phyloP scores from a whole-genome alignment of 2,329 filamentous ascomycete species.

The Beauveria australis region DNA sequence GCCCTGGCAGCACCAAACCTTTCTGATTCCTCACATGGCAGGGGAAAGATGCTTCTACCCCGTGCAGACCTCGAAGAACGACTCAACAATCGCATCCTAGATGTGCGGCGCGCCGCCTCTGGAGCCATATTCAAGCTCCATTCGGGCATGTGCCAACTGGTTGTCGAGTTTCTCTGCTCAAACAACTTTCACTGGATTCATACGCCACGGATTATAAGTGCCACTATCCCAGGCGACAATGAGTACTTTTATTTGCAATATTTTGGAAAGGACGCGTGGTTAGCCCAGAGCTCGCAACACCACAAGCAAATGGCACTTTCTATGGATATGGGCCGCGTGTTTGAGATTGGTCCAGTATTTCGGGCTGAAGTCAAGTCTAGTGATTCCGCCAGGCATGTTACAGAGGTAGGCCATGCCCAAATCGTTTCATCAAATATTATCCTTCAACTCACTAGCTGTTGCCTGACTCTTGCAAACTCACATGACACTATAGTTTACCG shows the following conservation, averaged over 20 bases:
- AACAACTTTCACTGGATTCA: background rate
- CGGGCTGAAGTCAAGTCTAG: background rate
- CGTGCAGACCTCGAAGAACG: background rate
- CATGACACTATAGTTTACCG: background rate
- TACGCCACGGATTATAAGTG: background rate
- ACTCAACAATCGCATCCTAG: background rate
- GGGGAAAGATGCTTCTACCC: too few relatives aligned
- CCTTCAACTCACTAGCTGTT: background rate
- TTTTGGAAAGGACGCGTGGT: constrained; percentile 2
- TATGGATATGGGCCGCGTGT: background rate
- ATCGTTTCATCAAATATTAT: background rate
- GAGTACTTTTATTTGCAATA: background rate
- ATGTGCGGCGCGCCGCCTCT: background rate
- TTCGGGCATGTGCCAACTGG: constrained; percentile 5
- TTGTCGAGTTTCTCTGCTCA: constrained; percentile 1
- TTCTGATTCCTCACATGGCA: background rate
- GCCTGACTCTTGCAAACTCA: background rate
- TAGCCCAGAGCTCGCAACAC: constrained; percentile 1
- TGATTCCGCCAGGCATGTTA: background rate
- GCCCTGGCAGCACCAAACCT: background rate
- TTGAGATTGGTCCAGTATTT: constrained; percentile 1
- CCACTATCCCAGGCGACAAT: background rate
- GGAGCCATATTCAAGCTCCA: constrained; percentile 2
- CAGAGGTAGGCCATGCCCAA: background rate
- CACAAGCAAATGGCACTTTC: constrained; percentile 5